Evolutionary conservation across 2,329 filamentous ascomycete genomes (phyloP).

Genomic region (Stenocarpella maydis): DNA sequence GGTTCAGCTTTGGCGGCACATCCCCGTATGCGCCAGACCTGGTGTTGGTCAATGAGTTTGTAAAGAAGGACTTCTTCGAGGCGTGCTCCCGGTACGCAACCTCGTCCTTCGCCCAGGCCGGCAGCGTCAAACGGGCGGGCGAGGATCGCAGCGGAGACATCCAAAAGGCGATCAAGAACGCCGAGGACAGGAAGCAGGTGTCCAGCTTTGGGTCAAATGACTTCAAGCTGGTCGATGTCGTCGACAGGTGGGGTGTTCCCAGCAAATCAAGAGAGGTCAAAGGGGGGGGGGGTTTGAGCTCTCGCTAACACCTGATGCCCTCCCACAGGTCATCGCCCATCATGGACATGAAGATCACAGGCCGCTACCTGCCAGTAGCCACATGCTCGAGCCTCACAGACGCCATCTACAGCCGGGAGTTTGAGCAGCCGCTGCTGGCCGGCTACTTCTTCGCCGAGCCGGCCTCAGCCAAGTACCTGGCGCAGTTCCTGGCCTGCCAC

Average conservation of each 20-base stretch:
- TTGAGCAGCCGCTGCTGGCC: slow-evolving; percentile 38
- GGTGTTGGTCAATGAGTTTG: slow-evolving; percentile 71
- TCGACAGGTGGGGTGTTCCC: slow-evolving; percentile 38
- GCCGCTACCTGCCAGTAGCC: slow-evolving; percentile 41
- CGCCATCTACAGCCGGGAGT: slow-evolving; percentile 40
- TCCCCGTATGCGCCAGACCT: slow-evolving; percentile 70
- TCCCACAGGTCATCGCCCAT: slow-evolving; percentile 38
- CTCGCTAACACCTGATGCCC: not conserved
- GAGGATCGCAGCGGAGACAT: slow-evolving; percentile 37
- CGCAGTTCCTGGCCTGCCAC: slow-evolving; percentile 61
- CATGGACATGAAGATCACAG: slow-evolving; percentile 40
- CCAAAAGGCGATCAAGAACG: slow-evolving; percentile 38
- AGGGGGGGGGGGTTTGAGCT: no score
- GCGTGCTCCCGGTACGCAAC: slow-evolving; percentile 52
- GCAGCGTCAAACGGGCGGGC: slow-evolving; percentile 34
- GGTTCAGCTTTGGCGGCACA: slow-evolving; percentile 62
- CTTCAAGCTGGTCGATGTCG: slow-evolving; percentile 40
- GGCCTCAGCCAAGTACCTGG: slow-evolving; percentile 63
- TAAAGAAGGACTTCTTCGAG: slow-evolving; percentile 61
- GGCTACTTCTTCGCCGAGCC: slow-evolving; percentile 40
- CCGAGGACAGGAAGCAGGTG: slow-evolving; percentile 40
- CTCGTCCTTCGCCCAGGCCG: slow-evolving; percentile 38
- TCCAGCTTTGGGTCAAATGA: slow-evolving; percentile 40
- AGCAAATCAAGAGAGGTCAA: not conserved
- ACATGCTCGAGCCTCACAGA: slow-evolving; percentile 42